These are phyloP conservation scores for Globisporangium takayamanum DNA, from an alignment of 352 stramenopile species.

Conservation along the genomic window DNA sequence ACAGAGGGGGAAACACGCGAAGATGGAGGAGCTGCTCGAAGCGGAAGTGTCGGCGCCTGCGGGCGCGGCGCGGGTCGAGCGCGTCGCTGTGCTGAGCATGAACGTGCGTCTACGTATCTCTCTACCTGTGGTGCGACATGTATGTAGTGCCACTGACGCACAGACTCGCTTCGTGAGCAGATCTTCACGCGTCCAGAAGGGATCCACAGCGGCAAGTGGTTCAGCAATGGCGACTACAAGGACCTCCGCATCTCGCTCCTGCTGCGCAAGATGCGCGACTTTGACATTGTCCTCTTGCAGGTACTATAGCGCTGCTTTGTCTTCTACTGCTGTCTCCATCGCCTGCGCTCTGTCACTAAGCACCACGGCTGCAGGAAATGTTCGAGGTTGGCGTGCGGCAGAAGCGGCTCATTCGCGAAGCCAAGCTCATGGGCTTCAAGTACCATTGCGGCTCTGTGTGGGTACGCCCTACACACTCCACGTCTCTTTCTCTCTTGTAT, in stretches of 20 bases:
- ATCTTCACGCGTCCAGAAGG: conserved; percentile 71
- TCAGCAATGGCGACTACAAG: conserved; percentile 65
- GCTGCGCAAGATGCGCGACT: conserved; percentile 62
- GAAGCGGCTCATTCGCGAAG: conserved; percentile 43
- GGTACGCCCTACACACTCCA: conserved; percentile 10
- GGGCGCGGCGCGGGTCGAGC: conserved; percentile 22
- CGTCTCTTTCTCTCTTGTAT: background rate
- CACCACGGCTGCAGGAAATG: conserved; percentile 44
- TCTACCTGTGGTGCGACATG: background rate
- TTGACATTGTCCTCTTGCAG: conserved; percentile 69
- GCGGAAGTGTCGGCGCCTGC: conserved; percentile 3
- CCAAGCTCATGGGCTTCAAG: conserved; percentile 48
- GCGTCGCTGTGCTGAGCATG: conserved; percentile 60
- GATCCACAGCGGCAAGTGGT: conserved; percentile 73
- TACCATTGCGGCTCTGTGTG: conserved; percentile 77
- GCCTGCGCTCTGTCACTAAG: background rate
- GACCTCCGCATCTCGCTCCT: conserved; percentile 60
- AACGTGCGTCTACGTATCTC: conserved; percentile 32
- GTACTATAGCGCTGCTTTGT: conserved; percentile 5
- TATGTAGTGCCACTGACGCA: too few species aligned
- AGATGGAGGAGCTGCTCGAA: conserved; percentile 1
- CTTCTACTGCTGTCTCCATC: background rate
- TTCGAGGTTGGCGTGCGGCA: conserved; percentile 65
- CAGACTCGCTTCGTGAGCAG: conserved; percentile 15
- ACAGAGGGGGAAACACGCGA: background rate